These are phyloP conservation scores for Kazachstania martiniae DNA, from an alignment of 805 yeast species.

Conservation along the genomic window DNA sequence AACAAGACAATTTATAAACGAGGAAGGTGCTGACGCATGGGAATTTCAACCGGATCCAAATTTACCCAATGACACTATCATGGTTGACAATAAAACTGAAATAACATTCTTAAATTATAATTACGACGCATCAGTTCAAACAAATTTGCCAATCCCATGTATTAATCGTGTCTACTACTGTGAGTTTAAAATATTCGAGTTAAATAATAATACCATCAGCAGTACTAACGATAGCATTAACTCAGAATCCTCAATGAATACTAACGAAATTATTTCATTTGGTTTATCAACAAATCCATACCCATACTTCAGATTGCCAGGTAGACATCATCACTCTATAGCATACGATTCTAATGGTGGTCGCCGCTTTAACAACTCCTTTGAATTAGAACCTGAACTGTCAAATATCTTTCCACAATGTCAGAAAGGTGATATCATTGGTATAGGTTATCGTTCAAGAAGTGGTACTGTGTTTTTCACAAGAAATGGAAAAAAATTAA, in stretches of 20 bases:
- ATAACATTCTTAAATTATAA: constrained; percentile 44
- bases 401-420: constrained; percentile 46
- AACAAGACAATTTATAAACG: constrained; percentile 49
- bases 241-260: constrained; percentile 6
- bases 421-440: constrained; percentile 82
- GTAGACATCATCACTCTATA: constrained; percentile 74
- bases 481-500: constrained; percentile 81
- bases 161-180: constrained; percentile 79
- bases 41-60: constrained; percentile 56
- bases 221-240: not conserved
- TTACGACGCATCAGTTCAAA: constrained; percentile 56
- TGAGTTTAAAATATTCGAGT: constrained; percentile 73
- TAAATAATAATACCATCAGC: constrained; percentile 28
- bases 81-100: constrained; percentile 57
- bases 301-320: constrained; percentile 89
- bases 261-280: constrained; percentile 47
- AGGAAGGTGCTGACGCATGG: constrained; percentile 85
- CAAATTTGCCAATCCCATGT: constrained; percentile 78
- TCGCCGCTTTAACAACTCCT: constrained; percentile 72
- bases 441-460: constrained; percentile 77
- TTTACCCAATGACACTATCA: constrained; percentile 43
- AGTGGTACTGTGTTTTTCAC: constrained; percentile 88
- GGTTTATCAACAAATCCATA: constrained; percentile 85
- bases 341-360: constrained; percentile 83
- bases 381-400: constrained; percentile 35